Conservation (phyloP, 2,329 filamentous ascomycete genomes). For the Bipolaris victoriae region DNA sequence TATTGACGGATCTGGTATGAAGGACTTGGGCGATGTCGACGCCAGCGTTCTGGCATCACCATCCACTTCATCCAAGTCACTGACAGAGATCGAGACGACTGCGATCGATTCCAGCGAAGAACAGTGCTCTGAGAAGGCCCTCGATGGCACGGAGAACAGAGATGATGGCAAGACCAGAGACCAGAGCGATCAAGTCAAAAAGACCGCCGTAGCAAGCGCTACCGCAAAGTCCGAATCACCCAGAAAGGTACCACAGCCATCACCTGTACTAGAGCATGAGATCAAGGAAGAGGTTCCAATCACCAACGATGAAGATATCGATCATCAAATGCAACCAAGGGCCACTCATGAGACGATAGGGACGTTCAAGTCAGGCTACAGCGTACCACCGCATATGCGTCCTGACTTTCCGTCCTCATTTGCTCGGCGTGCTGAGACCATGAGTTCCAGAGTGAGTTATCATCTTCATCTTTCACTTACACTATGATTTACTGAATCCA, state of each 20-base stretch:
- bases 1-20: too few relatives aligned
- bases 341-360: background rate
- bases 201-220: background rate
- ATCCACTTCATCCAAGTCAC: background rate
- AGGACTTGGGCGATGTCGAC: background rate
- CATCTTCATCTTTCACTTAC: background rate
- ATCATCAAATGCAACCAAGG: background rate
- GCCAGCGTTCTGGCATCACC: background rate
- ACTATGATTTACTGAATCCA: background rate
- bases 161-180: background rate
- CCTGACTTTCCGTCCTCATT: background rate
- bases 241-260: background rate
- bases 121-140: background rate
- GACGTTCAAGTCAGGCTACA: background rate
- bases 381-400: constrained; percentile 22
- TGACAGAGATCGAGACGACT: background rate
- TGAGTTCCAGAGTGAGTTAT: constrained; percentile 2
- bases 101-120: background rate
- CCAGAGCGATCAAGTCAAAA: background rate
- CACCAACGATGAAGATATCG: background rate
- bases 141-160: background rate
- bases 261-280: background rate
- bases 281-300: background rate
- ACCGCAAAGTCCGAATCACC: background rate
- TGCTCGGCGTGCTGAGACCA: background rate